Evolutionary conservation across 345 rosid genomes (phyloP), one percentile per base, ranked within the genome.

Genomic region (Laguncularia racemosa): DNA sequence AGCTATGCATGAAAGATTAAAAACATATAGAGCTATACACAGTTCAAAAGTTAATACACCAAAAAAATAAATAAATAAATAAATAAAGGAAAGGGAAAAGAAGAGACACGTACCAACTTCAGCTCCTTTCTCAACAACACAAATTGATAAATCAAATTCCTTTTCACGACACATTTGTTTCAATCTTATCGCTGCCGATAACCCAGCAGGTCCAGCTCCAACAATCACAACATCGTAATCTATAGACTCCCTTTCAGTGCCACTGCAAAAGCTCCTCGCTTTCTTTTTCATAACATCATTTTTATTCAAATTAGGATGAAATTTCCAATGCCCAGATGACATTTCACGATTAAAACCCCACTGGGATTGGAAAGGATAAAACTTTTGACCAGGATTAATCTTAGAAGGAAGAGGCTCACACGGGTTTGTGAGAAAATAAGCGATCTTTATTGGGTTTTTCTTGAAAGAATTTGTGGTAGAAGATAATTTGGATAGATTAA

Each of bases 171-270:
- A 92, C 53, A 92, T 52, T 15, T 89, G 98, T 69, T 89, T 91
- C 72, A 92, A 77, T 65, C 93, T 76, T 71, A 92, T 84, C 9
- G 88, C 96, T 38, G 98, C 91, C 0, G 98, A 84, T 62, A 92
- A 64, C 16, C 98, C 98, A n/a, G 98, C 98, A 16, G 98, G 98
- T 57, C 98, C 98, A 62, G 95, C 98, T 56, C 96, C 98, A 33
- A 92, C 87, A 50, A 92, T 77, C 52, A 92, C 81, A 59, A 89
- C 95, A 76, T 92, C 96, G 61, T 92, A 92, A 72, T 89, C 95
- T 43, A 92, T 76, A 5, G 79, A 76, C 20, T 92, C 96, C 57
- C 95, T 62, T 9, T 62, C 76, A 33, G 70, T 53, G 56, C 69
- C 91, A 64, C 72, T 63, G 63, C 93, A 65, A 58, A 75, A 68